phyloP scores from a whole-genome alignment of 1,139 yeast species.

The Kodamaea derodonti region DNA sequence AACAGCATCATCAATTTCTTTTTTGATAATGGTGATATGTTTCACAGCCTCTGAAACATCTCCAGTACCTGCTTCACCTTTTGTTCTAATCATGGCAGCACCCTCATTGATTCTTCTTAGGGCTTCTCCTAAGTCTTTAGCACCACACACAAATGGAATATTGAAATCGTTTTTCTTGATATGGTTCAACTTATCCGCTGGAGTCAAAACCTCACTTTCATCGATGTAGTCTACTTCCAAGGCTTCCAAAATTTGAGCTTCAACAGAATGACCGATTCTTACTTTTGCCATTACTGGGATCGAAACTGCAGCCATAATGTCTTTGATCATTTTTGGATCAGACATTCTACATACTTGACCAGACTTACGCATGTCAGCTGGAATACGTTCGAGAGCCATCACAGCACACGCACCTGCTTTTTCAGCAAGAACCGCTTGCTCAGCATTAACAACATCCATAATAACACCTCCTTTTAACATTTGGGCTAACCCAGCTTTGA shows the following conservation, averaged over 20 bases:
- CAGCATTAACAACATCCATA: constrained; percentile 53
- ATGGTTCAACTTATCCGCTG: constrained; percentile 71
- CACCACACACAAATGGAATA: constrained; percentile 86
- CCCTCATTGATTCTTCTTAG: constrained; percentile 79
- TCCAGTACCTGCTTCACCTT: constrained; percentile 91
- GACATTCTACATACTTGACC: constrained; percentile 89
- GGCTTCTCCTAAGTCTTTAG: constrained; percentile 81
- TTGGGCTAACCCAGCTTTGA: constrained; percentile 81
- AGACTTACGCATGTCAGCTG: constrained; percentile 81
- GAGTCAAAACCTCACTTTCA: constrained; percentile 81
- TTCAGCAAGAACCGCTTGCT: constrained; percentile 63
- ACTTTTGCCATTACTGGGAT: constrained; percentile 88
- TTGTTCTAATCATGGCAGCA: constrained; percentile 85
- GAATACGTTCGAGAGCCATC: constrained; percentile 84
- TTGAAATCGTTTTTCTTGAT: constrained; percentile 59
- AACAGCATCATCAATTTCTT: constrained; percentile 50
- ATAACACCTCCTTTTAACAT: constrained; percentile 73
- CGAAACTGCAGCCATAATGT: constrained; percentile 68
- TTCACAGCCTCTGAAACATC: constrained; percentile 84
- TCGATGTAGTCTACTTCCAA: constrained; percentile 78
- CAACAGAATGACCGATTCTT: constrained; percentile 81
- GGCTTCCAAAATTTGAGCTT: constrained; percentile 75
- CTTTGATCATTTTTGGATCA: constrained; percentile 77
- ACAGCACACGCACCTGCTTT: constrained; percentile 88
- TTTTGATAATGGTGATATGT: constrained; percentile 60